Conservation (phyloP, 2,329 filamentous ascomycete genomes). For the Shiraia bambusicola region DNA sequence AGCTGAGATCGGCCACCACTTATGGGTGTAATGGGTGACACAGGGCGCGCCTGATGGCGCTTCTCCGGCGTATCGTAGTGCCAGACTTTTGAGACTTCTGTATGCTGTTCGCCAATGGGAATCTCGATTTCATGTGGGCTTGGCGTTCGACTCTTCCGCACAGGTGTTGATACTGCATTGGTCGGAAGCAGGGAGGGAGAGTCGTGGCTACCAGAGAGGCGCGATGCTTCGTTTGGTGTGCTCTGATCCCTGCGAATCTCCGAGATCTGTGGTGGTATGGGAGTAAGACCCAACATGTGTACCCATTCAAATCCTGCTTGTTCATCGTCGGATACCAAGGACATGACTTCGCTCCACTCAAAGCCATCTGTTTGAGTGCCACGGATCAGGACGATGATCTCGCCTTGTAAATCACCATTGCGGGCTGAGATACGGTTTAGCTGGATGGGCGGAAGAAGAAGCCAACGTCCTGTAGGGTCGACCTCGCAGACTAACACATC, state of each 20-base stretch:
- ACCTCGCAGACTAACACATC: conserved; percentile 92
- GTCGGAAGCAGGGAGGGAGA: conserved; percentile 53
- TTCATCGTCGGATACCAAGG: conserved; percentile 73
- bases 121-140: conserved; percentile 59
- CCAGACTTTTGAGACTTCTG: conserved; percentile 51
- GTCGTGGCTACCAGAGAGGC: conserved; percentile 53
- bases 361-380: conserved; percentile 62
- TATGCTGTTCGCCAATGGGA: conserved; percentile 61
- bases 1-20: conserved; percentile 42
- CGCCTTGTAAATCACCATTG: conserved; percentile 67
- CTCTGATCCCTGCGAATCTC: conserved; percentile 52
- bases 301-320: conserved; percentile 84
- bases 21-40: conserved; percentile 41
- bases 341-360: conserved; percentile 83
- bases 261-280: conserved; percentile 60
- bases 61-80: conserved; percentile 40
- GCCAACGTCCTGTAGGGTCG: conserved; percentile 74
- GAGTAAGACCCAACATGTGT: conserved; percentile 71
- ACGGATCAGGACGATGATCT: conserved; percentile 85
- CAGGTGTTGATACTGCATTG: conserved; percentile 34
- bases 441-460: conserved; percentile 88
- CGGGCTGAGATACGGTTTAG: conserved; percentile 75
- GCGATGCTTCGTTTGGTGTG: conserved; percentile 50
- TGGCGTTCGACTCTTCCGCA: conserved; percentile 46
- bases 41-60: conserved; percentile 28